Evolutionary conservation across 139 green algal genomes (phyloP), one percentile per base, ranked within the genome.

Genomic region (Chlamydomonas applanata): DNA sequence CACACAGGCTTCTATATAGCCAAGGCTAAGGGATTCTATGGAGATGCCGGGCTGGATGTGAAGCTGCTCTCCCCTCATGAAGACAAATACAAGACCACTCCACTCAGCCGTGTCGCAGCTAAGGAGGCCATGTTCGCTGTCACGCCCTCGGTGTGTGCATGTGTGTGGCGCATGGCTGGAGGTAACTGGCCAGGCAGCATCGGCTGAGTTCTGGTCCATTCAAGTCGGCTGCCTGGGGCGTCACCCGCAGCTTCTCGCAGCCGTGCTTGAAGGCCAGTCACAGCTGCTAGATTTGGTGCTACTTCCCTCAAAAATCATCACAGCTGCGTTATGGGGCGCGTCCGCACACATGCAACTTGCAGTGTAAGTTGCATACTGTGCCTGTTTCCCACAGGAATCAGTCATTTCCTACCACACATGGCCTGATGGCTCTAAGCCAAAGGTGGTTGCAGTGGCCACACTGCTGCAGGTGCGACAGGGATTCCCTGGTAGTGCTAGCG

Each of bases 71-170:
- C 49, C 34, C 87, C 88, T 0, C 79, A 89, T 74, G 44, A 66
- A 0, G 86, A 92, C 45, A 75, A 77, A 2, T 95, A 94, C 78
- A 88, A 91, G 57, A 54, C 56, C 13, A 93, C 88, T 0, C 91
- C 91, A 13, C 85, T 83, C 1, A 83, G 74, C 7, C 69, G 72
- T 1, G 75, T 95, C 0, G 76, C 62, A 5, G 73, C 72, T 14
- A 80, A 72, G 1, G 71, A 36, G 1, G 87, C 79, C 0, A 60
- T 53, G 5, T 89, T 95, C 59, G 85, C 79, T 22, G 82, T 93
- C 16, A 76, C 75, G 13, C 89, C 90, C 2, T 83, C 69, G 22
- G 89, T 60, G 25, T 36, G 64, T 49, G 40, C 40, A 49, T 19
- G 7, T 49, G 7, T 49, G 7, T 7, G 11, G 11, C 40, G n/a